Evolutionary conservation across 1,284 basidiomycete species (phyloP), one percentile per base, ranked within the genome.

Genomic region (Marasmius tenuissimus): DNA sequence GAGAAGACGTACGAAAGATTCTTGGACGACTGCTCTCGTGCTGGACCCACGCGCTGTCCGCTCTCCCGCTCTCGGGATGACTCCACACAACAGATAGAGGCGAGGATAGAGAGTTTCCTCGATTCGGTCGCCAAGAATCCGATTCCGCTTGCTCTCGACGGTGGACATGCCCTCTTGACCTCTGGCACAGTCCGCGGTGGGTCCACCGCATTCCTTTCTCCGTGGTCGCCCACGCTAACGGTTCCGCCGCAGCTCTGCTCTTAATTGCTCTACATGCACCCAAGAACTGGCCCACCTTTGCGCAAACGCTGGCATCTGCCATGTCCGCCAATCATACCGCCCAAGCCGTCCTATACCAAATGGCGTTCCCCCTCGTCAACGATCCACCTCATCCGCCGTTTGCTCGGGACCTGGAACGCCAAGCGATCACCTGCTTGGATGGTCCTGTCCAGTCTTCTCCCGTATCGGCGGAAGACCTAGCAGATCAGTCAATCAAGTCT

Each of bases 1-100:
- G 74, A 75, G 37, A 69, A 70, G 12, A 69, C 73, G 0, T 78
- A 78, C 59, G 55, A 72, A 3, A 62, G 72, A 35, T 77, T 75
- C 61, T 66, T 78, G 33, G 58, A 70, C 6, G 71, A 70, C n/a
- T 79, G 77, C 52, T 68, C 72, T 7, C 65, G 72, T 63, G 73
- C 72, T 6, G 76, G 75, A 0, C 71, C 73, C 1, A 53, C 62
- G 0, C 56, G 57, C 11, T 78, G 76, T 60, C 66, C 73, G 14
- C 63, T 78, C 9, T 67, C 72, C 0, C 57, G 66, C 38, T 49
- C 60, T 37, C 63, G 53, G 5, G 67, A 67, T 20, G 74, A 76
- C 22, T 59, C 66, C 9, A 69, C 70, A 6, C 55, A 65, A 4
- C 65, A 63, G 8, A 73, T 78, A 37, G 64, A 70, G 47, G 60